A percentile compares a stretch with the other conserved stretches of the same genome.
phyloP scores from a whole-genome alignment of 73 alveolate genomes.

The Durusdinium trenchii region DNA sequence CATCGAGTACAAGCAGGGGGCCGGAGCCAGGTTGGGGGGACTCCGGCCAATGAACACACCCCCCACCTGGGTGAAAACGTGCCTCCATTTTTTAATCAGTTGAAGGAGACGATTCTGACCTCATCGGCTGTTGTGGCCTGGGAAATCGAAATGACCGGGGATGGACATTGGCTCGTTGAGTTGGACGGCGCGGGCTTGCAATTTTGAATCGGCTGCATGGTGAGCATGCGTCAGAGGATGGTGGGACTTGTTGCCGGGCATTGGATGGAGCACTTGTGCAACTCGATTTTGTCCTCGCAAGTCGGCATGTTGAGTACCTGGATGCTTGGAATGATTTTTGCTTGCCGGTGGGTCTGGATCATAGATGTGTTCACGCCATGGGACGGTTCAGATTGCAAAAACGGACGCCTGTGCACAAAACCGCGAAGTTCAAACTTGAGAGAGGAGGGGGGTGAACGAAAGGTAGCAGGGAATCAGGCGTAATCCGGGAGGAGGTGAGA shows the following conservation, averaged over 20 bases:
- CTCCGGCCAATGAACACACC: too few relatives aligned
- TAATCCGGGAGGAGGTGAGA: too few relatives aligned
- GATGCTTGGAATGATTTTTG: constrained; percentile 24
- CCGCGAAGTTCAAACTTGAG: too few relatives aligned
- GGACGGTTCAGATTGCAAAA: too few relatives aligned
- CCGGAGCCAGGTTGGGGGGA: too few relatives aligned
- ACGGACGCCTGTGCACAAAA: too few relatives aligned
- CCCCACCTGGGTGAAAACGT: too few relatives aligned
- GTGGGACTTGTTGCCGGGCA: constrained; percentile 37
- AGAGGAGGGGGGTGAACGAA: too few relatives aligned
- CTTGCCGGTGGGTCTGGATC: constrained; percentile 30
- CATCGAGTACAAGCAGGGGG: too few relatives aligned
- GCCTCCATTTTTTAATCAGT: not conserved
- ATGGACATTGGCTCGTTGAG: not conserved
- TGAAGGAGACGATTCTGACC: not conserved
- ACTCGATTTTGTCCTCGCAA: not conserved
- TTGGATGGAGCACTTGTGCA: not conserved
- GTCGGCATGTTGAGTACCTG: not conserved
- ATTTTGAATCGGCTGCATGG: not conserved
- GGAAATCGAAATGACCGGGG: constrained; percentile 42
- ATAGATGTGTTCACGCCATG: constrained; percentile 33
- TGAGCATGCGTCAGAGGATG: not conserved
- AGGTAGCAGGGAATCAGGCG: too few relatives aligned
- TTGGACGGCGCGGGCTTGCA: not conserved
- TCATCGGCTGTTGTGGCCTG: constrained; percentile 24